Percentiles rank a stretch among this genome's conserved stretches.
Conservation (phyloP, 805 yeast genomes). For the Candida palmyrensis region DNA sequence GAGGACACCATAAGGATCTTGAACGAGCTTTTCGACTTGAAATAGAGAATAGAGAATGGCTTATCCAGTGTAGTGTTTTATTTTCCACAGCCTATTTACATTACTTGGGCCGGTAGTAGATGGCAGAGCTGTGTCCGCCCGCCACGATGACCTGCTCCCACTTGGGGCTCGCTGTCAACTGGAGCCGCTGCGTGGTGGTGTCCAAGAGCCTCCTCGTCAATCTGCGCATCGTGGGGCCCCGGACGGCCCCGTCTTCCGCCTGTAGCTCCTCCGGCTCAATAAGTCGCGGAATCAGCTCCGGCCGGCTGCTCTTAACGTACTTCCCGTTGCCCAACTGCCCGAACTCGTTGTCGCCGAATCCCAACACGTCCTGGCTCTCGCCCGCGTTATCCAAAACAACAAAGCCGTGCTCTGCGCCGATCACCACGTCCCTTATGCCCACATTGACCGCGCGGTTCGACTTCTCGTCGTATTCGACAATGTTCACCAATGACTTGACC, state of each 20-base stretch:
- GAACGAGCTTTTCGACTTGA: conserved; percentile 69
- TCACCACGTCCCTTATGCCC: conserved; percentile 46
- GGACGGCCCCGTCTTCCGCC: conserved; percentile 5
- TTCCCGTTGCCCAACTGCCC: conserved; percentile 89
- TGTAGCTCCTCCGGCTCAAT: conserved; percentile 47
- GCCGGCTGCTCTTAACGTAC: conserved; percentile 51
- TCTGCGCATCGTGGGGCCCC: conserved; percentile 6
- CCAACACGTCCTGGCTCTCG: conserved; percentile 49
- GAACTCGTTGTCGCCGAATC: conserved; percentile 79
- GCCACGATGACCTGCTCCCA: conserved; percentile 57
- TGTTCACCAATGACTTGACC: conserved; percentile 42
- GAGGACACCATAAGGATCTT: conserved; percentile 83
- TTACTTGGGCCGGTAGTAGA: conserved; percentile 45
- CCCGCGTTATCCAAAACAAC: conserved; percentile 50
- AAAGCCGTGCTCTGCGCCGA: conserved; percentile 64
- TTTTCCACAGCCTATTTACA: neutral
- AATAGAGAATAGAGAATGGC: conserved; percentile 10
- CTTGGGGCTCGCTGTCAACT: conserved; percentile 26
- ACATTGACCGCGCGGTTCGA: conserved; percentile 37
- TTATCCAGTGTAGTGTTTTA: neutral
- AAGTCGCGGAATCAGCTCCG: conserved; percentile 49
- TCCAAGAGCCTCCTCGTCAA: conserved; percentile 25
- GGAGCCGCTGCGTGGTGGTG: conserved; percentile 41
- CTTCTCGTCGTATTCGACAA: conserved; percentile 53
- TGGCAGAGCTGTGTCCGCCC: conserved; percentile 57